Conservation (phyloP, 2,329 filamentous ascomycete genomes). For the Chaetothyriales sp. region DNA sequence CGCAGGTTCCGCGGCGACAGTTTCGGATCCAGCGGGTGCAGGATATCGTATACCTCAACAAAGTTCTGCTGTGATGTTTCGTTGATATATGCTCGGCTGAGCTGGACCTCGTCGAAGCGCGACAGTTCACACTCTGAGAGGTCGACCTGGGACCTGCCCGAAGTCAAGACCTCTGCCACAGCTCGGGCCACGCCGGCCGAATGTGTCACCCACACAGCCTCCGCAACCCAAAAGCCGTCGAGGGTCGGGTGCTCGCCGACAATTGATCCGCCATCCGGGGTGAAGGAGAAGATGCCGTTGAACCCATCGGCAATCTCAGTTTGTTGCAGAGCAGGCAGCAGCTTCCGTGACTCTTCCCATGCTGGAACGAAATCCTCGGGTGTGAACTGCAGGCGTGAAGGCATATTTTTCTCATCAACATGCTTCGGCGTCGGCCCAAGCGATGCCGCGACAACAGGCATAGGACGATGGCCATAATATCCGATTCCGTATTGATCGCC, state of each 20-base stretch:
- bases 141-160: conserved; percentile 40
- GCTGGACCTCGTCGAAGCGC: conserved; percentile 47
- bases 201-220: conserved; percentile 53
- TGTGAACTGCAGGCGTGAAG: conserved; percentile 46
- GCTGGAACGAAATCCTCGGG: conserved; percentile 45
- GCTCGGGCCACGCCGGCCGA: conserved; percentile 48
- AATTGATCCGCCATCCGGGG: conserved; percentile 46
- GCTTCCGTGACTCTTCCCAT: conserved; percentile 40
- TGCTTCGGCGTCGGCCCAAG: conserved; percentile 39
- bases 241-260: conserved; percentile 43
- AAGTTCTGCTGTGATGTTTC: conserved; percentile 49
- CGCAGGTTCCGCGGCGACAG: conserved; percentile 44
- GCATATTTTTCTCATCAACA: conserved; percentile 44
- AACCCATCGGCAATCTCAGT: conserved; percentile 44
- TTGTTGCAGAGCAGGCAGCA: conserved; percentile 39
- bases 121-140: conserved; percentile 44
- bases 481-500: conserved; percentile 49
- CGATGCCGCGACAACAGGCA: conserved; percentile 42
- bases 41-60: conserved; percentile 49
- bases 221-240: conserved; percentile 48
- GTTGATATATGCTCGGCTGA: conserved; percentile 38
- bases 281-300: conserved; percentile 53
- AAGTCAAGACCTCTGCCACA: conserved; percentile 43
- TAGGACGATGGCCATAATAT: conserved; percentile 48
- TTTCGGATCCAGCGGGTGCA: conserved; percentile 45